Base-by-base conservation (phyloP, 192 early-diverging fungal genomes). In the Podila verticillata region DNA sequence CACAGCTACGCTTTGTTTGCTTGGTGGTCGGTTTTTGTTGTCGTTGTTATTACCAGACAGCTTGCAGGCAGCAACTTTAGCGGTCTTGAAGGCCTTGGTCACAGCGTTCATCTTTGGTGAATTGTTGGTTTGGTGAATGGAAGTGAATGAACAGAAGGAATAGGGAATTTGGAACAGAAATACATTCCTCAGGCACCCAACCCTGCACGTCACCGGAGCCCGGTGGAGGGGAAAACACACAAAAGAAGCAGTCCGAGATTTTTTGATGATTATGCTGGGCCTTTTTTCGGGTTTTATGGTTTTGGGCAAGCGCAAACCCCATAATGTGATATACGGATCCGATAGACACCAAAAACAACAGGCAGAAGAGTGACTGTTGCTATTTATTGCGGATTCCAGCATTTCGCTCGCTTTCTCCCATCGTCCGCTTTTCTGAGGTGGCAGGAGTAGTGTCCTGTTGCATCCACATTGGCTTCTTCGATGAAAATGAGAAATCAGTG, bases 31-130 rank as follows among this genome's bases (percentile, higher is more conserved):
- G 47, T 66, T 66, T 10, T 72, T 17, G 13, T 44, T 13, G 39
- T 17, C 39, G 39, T 44, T 44, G 15, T 44, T 15, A 44, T 44
- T 44, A 79, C 75, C 75, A 65, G 75, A 67, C 57, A 79, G 44
- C 75, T 79, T 79, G 75, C 64, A 51, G 57, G 65, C 75, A 31
- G 69, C 63, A 54, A 69, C 68, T 10, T 58, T 63, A 30, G 69
- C 69, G 59, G 63, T 63, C 47, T 69, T 57, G 60, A 79, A 64
- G 59, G 61, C 39, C 75, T 79, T 79, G 75, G 68, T 71, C 58
- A 67, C 65, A 65, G 66, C 67, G 75, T 71, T 72, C 75, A 79
- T 79, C 64, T 58, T 59, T 68, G 68, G 39, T 24, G 48, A 26
- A 26, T 48, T 54, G 39, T 30, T 17, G 28, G 20, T 20, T 34